Percentiles rank a stretch among this genome's conserved stretches.
These are phyloP conservation scores for Asterionellopsis glacialis DNA, from an alignment of 108 stramenopile species.

Conservation along the genomic window DNA sequence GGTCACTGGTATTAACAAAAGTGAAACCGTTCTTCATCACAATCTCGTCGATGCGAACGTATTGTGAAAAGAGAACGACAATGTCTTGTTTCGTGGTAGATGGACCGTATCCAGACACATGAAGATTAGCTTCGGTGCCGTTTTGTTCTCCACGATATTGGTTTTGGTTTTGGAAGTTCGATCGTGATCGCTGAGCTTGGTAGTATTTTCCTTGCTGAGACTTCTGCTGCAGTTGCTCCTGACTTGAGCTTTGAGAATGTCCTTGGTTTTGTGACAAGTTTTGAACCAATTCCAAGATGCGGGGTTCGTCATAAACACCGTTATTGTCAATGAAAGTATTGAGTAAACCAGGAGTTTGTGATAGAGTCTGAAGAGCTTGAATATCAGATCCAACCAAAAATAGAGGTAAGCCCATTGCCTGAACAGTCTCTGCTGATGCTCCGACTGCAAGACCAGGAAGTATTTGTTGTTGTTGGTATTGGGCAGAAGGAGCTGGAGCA, in stretches of 20 bases:
- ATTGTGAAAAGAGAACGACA: conserved; percentile 68
- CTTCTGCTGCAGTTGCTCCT: neutral
- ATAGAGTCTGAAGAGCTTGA: conserved; percentile 77
- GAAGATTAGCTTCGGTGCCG: conserved; percentile 68
- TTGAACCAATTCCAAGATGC: conserved; percentile 69
- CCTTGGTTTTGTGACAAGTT: conserved; percentile 53
- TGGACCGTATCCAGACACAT: conserved; percentile 84
- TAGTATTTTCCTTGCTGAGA: neutral
- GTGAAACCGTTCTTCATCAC: conserved; percentile 71
- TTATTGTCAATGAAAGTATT: conserved; percentile 65
- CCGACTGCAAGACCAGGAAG: conserved; percentile 10
- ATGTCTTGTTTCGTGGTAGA: conserved; percentile 69
- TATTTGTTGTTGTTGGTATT: conserved; percentile 5
- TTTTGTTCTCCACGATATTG: conserved; percentile 14
- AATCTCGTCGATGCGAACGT: conserved; percentile 79
- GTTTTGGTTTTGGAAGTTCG: neutral
- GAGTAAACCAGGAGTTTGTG: conserved; percentile 60
- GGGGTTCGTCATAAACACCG: conserved; percentile 72
- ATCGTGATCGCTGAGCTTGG: neutral
- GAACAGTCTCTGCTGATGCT: conserved; percentile 46
- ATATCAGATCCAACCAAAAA: conserved; percentile 76
- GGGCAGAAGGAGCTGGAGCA: neutral
- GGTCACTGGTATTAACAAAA: conserved; percentile 82
- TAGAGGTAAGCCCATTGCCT: conserved; percentile 49
- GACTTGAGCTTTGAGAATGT: conserved; percentile 2